Percentiles rank a stretch among this genome's conserved stretches.
Evolutionary conservation across 441 rosid species (phyloP).

Genomic region (Omphalea diandra): DNA sequence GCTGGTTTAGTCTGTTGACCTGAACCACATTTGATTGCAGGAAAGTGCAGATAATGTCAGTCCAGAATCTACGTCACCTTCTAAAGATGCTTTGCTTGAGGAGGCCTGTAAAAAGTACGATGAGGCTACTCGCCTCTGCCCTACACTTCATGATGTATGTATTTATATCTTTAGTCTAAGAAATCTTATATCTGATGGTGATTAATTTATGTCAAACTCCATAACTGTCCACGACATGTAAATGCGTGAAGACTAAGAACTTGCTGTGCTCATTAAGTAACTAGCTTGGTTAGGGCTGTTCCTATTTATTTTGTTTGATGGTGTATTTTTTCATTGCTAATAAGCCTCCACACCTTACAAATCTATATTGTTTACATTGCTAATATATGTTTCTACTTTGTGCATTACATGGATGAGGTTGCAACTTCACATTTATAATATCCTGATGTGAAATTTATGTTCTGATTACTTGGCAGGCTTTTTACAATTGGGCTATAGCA

Average conservation of each 20-base stretch:
- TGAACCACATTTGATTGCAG: constrained; percentile 45
- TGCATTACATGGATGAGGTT: background rate
- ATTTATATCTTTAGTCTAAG: constrained; percentile 9
- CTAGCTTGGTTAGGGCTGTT: background rate
- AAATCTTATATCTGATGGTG: constrained; percentile 21
- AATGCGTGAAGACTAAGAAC: background rate
- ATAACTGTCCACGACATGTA: constrained; percentile 5
- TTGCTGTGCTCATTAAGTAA: background rate
- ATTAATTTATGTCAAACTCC: constrained; percentile 12
- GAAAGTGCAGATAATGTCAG: constrained; percentile 98
- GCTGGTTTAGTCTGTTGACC: background rate
- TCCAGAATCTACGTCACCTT: constrained; percentile 87
- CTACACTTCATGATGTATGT: constrained; percentile 94
- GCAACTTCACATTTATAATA: background rate
- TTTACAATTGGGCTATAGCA: constrained; percentile 99
- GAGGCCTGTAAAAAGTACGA: constrained; percentile 97
- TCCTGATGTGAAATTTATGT: background rate
- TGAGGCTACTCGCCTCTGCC: constrained; percentile 89
- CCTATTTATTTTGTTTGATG: background rate
- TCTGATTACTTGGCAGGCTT: constrained; percentile 61
- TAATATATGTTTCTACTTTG: background rate
- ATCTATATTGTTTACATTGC: background rate
- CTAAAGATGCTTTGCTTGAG: constrained; percentile 95
- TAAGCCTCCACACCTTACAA: background rate
- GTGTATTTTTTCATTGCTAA: background rate